phyloP scores from a whole-genome alignment of 805 yeast species.

The Barnettozyma sucrosica region DNA sequence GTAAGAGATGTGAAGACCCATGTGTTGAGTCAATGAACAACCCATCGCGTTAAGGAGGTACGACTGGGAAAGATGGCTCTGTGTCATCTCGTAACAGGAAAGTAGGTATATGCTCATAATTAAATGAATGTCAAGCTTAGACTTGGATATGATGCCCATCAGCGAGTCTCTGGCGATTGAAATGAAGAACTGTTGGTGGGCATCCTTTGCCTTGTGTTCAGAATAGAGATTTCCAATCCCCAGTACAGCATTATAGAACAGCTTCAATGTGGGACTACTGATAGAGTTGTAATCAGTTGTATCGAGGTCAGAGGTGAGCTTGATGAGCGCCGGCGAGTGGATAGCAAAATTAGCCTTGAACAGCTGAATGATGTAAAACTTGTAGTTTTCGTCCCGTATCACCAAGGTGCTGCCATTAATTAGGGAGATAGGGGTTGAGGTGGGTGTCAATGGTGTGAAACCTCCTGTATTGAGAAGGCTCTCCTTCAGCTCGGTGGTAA shows the following conservation, averaged over 20 bases:
- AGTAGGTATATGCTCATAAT: constrained; percentile 22
- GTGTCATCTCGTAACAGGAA: constrained; percentile 29
- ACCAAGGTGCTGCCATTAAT: background rate
- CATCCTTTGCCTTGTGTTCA: constrained; percentile 8
- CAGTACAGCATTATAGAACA: constrained; percentile 23
- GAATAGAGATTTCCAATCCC: constrained; percentile 26
- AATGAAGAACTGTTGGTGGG: constrained; percentile 18
- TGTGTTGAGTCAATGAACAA: constrained; percentile 30
- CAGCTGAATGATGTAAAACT: constrained; percentile 2
- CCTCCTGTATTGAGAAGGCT: background rate
- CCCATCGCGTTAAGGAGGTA: constrained; percentile 28
- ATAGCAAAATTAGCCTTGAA: constrained; percentile 11
- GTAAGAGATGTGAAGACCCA: constrained; percentile 28
- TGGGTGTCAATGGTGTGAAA: background rate
- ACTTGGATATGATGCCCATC: constrained; percentile 15
- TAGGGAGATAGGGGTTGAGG: constrained; percentile 5
- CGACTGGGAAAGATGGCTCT: constrained; percentile 27
- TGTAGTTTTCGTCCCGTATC: constrained; percentile 10
- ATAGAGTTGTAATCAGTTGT: constrained; percentile 17
- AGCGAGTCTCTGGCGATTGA: constrained; percentile 24
- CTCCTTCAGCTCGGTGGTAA: constrained; percentile 4
- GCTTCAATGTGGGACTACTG: constrained; percentile 16
- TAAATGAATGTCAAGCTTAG: constrained; percentile 20
- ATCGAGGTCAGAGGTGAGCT: constrained; percentile 12
- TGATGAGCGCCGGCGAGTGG: constrained; percentile 16